These are phyloP conservation scores for Vigna hirtella DNA, from an alignment of 306 rosid genomes.

Conservation along the genomic window DNA sequence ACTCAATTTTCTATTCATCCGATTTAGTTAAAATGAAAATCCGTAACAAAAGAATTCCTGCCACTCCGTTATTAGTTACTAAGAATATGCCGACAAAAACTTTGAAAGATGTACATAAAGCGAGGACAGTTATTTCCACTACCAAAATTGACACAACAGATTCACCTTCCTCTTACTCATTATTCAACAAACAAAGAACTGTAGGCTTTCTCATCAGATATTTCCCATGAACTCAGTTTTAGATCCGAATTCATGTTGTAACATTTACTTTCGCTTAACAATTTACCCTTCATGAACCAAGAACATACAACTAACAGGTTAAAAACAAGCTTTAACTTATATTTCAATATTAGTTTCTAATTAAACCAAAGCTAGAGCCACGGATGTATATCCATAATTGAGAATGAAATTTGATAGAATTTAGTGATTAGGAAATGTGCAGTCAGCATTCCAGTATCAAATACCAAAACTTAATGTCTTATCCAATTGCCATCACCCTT, in stretches of 20 bases:
- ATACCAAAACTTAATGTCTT: not conserved
- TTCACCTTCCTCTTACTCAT: too few species aligned
- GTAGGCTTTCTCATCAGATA: not conserved
- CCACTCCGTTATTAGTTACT: not conserved
- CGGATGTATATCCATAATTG: not conserved
- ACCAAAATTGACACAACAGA: too few species aligned
- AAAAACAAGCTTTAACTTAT: not conserved
- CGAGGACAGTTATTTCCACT: too few species aligned
- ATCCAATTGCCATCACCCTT: not conserved
- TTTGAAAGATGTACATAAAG: not conserved
- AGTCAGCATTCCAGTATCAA: not conserved
- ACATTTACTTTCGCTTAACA: not conserved
- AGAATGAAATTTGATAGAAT: conserved; percentile 16
- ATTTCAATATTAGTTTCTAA: not conserved
- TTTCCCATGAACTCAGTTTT: not conserved
- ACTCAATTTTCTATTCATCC: not conserved
- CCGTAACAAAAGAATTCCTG: not conserved
- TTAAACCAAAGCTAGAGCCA: not conserved
- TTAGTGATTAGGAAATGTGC: not conserved
- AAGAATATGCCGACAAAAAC: not conserved
- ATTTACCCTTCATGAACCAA: not conserved
- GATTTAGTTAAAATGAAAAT: not conserved
- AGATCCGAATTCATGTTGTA: not conserved
- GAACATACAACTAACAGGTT: not conserved
- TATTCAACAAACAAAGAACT: too few species aligned